phyloP scores from a whole-genome alignment of 345 rosid species.

The Gynandropsis gynandra region DNA sequence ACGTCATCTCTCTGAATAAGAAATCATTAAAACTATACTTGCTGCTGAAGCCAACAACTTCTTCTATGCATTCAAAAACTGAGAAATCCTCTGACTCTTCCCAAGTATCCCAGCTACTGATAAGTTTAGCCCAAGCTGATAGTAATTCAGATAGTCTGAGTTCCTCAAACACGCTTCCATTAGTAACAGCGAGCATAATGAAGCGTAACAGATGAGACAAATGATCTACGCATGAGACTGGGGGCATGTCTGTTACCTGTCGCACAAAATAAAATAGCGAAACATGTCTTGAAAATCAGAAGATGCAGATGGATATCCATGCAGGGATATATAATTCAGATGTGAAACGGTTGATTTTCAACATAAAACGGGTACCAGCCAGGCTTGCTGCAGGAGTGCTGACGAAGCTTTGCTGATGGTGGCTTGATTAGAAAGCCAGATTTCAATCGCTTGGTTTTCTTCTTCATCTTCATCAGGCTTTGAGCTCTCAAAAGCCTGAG shows the following conservation, averaged over 20 bases:
- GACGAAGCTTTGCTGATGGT: slow-evolving; percentile 59
- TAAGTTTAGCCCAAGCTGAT: slow-evolving; percentile 63
- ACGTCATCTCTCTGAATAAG: slow-evolving; percentile 37
- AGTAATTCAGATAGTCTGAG: slow-evolving; percentile 56
- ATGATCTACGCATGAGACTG: slow-evolving; percentile 58
- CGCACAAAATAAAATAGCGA: slow-evolving; percentile 25
- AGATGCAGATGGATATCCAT: slow-evolving; percentile 11
- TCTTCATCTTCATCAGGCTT: slow-evolving; percentile 44
- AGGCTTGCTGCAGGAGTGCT: slow-evolving; percentile 61
- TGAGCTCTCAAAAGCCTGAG: slow-evolving; percentile 59
- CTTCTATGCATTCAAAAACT: slow-evolving; percentile 74
- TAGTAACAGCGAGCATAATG: slow-evolving; percentile 52
- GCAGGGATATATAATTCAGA: slow-evolving; percentile 11
- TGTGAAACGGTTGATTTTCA: slow-evolving; percentile 1
- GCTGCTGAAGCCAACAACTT: slow-evolving; percentile 45
- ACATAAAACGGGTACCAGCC: slow-evolving; percentile 39
- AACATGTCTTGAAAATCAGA: slow-evolving; percentile 13
- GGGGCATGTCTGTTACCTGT: slow-evolving; percentile 39
- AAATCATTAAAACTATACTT: slow-evolving; percentile 52
- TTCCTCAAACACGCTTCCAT: slow-evolving; percentile 32
- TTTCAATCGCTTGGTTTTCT: slow-evolving; percentile 33
- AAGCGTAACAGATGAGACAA: slow-evolving; percentile 51
- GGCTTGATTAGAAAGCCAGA: slow-evolving; percentile 47
- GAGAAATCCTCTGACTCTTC: slow-evolving; percentile 83
- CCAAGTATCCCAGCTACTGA: slow-evolving; percentile 84